phyloP scores from a whole-genome alignment of 805 yeast species.

The Maudiozyma turicensis region DNA sequence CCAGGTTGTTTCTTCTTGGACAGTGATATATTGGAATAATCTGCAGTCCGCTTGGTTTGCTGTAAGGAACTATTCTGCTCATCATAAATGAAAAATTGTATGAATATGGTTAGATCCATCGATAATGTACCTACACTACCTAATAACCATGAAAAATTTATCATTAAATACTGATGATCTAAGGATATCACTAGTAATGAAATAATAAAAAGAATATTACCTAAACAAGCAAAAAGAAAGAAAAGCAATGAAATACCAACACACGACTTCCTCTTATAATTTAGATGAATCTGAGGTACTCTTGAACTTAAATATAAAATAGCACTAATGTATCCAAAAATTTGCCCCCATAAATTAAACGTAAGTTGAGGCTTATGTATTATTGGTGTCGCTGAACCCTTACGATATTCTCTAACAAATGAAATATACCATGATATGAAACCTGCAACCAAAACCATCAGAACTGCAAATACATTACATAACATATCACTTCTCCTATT shows the following conservation, averaged over 20 bases:
- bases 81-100: constrained; percentile 74
- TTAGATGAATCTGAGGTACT: constrained; percentile 81
- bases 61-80: neutral
- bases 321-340: constrained; percentile 77
- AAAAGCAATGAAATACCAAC: constrained; percentile 92
- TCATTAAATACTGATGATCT: constrained; percentile 56
- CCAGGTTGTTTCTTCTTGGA: neutral
- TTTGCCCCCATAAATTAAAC: constrained; percentile 70
- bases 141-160: constrained; percentile 86
- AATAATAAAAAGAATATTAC: constrained; percentile 82
- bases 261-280: constrained; percentile 79
- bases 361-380: neutral
- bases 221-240: constrained; percentile 89
- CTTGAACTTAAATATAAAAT: constrained; percentile 74
- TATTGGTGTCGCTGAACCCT: neutral
- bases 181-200: constrained; percentile 72
- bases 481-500: constrained; percentile 13
- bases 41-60: neutral
- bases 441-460: constrained; percentile 65
- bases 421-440: constrained; percentile 76
- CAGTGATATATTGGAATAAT: neutral
- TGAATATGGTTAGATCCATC: constrained; percentile 73
- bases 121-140: constrained; percentile 84
- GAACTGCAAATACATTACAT: constrained; percentile 42
- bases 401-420: constrained; percentile 34